Percentiles rank a stretch among this genome's conserved stretches.
These are phyloP conservation scores for Nitzschia sp. DNA, from an alignment of 108 stramenopile genomes.

Conservation along the genomic window DNA sequence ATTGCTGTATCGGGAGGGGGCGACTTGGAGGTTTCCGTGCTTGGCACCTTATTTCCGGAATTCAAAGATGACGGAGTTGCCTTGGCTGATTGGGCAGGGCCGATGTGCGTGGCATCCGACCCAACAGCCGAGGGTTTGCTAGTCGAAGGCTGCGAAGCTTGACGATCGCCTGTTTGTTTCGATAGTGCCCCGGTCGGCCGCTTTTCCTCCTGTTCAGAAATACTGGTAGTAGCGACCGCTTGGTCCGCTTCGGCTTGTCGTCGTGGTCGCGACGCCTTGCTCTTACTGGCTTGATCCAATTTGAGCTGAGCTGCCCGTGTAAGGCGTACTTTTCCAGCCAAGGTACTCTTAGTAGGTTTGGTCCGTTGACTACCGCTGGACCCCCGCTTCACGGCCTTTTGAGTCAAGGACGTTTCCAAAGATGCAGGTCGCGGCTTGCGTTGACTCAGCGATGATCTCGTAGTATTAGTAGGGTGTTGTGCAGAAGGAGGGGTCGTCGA, in stretches of 20 bases:
- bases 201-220: too few species aligned
- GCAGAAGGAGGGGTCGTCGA: not conserved
- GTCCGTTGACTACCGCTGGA: too few species aligned
- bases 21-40: not conserved
- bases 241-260: not conserved
- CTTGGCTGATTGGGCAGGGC: not conserved
- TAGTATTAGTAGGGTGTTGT: not conserved
- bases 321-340: constrained; percentile 4
- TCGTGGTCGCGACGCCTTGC: not conserved
- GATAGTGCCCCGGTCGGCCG: not conserved
- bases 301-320: not conserved
- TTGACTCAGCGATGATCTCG: not conserved
- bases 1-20: not conserved
- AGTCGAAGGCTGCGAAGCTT: not conserved
- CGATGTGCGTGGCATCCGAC: not conserved
- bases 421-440: not conserved
- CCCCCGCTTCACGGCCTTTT: too few species aligned
- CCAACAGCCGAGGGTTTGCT: not conserved
- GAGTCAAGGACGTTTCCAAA: too few species aligned
- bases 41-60: too few species aligned
- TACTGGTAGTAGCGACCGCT: not conserved
- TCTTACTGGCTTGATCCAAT: not conserved
- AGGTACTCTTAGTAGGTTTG: not conserved
- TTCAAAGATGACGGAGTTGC: not conserved
- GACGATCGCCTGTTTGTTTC: not conserved